phyloP scores from a whole-genome alignment of 305 asterid genomes.

The Fraxinus latifolia region DNA sequence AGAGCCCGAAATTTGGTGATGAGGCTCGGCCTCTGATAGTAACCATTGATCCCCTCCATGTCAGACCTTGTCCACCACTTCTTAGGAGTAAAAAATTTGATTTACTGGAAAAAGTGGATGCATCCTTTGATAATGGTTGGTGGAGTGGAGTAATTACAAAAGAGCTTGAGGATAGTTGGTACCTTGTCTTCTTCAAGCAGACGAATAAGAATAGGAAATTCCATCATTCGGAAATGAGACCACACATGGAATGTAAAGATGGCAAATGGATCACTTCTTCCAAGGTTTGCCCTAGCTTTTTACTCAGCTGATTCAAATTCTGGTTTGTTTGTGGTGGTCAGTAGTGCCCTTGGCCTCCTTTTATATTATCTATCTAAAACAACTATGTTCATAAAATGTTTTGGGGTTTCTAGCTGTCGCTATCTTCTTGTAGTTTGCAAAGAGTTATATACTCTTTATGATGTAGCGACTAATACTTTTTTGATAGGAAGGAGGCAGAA shows the following conservation, averaged over 20 bases:
- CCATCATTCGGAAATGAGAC: slow-evolving; percentile 50
- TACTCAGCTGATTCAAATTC: slow-evolving; percentile 1
- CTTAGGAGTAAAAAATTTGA: slow-evolving; percentile 44
- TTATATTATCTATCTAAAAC: neutral
- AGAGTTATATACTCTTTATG: slow-evolving; percentile 15
- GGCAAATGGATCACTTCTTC: slow-evolving; percentile 71
- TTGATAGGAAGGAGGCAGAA: slow-evolving; percentile 25
- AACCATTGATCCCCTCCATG: slow-evolving; percentile 41
- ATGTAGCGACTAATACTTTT: slow-evolving; percentile 16
- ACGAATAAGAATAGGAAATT: slow-evolving; percentile 40
- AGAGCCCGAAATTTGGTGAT: slow-evolving; percentile 15
- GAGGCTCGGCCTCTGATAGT: slow-evolving; percentile 25
- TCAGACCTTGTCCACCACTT: slow-evolving; percentile 75
- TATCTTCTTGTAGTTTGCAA: slow-evolving; percentile 24
- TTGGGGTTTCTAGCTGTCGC: slow-evolving; percentile 2
- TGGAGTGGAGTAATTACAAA: slow-evolving; percentile 59
- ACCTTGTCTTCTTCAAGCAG: slow-evolving; percentile 48
- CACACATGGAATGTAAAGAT: slow-evolving; percentile 76
- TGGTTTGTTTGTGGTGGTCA: neutral
- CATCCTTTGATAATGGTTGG: slow-evolving; percentile 64
- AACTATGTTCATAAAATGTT: neutral
- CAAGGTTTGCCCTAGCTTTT: slow-evolving; percentile 43
- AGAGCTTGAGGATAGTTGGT: slow-evolving; percentile 49
- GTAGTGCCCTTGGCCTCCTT: neutral
- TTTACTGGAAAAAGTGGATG: slow-evolving; percentile 74